Conservation (phyloP, 257 asterid genomes). For the Plantago elongata region DNA sequence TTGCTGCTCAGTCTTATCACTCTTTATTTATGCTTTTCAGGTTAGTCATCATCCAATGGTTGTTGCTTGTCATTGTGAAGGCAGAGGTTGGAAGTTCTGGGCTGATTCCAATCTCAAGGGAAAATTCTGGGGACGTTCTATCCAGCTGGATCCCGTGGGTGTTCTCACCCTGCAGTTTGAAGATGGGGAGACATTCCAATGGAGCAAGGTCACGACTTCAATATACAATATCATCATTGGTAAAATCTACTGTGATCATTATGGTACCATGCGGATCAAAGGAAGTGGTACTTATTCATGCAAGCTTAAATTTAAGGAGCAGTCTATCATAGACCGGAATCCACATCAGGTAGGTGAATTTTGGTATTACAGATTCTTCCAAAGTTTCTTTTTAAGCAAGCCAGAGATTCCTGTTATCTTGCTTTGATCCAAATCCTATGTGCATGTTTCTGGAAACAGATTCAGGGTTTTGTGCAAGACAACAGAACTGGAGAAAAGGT, state of each 20-base stretch:
- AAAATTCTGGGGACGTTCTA: conserved; percentile 99
- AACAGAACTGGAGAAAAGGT: conserved; percentile 92
- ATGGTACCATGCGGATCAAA: conserved; percentile 95
- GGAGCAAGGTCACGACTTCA: conserved; percentile 99
- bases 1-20: no score
- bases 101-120: conserved; percentile 98
- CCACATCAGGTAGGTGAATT: conserved; percentile 75
- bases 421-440: conserved; percentile 11
- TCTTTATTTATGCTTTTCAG: conserved; percentile 36
- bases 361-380: no score
- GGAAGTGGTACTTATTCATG: conserved; percentile 94
- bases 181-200: conserved; percentile 91
- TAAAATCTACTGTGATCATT: conserved; percentile 91
- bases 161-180: conserved; percentile 84
- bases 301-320: conserved; percentile 98
- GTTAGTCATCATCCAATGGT: conserved; percentile 98
- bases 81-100: conserved; percentile 95
- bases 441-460: conserved; percentile 33
- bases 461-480: conserved; percentile 98
- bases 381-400: no score
- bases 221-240: conserved; percentile 94
- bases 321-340: conserved; percentile 94
- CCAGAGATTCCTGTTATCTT: neutral
- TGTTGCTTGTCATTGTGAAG: conserved; percentile 98
- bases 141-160: conserved; percentile 98